These are phyloP conservation scores for Wickerhamiella dianesei DNA, from an alignment of 805 yeast species.

Conservation along the genomic window DNA sequence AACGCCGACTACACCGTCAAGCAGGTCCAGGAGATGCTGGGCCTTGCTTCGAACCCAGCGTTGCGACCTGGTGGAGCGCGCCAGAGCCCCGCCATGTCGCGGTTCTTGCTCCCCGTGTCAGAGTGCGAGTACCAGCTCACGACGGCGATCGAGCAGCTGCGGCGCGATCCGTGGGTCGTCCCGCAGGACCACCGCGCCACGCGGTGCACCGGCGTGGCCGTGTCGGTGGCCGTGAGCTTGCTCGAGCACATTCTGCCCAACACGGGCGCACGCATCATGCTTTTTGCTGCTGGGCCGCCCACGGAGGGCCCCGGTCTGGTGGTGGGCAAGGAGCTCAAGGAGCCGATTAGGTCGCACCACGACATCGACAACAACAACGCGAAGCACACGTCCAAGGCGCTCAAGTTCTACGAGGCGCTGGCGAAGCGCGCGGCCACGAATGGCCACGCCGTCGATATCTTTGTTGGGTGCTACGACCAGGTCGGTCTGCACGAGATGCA, in stretches of 20 bases:
- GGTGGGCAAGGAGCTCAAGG: slow-evolving; percentile 81
- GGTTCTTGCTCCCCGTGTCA: slow-evolving; percentile 62
- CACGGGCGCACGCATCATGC: slow-evolving; percentile 75
- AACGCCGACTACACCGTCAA: slow-evolving; percentile 59
- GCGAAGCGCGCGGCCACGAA: slow-evolving; percentile 57
- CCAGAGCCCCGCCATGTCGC: slow-evolving; percentile 33
- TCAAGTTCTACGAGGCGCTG: slow-evolving; percentile 61
- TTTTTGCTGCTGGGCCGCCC: slow-evolving; percentile 91
- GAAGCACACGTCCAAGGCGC: slow-evolving; percentile 75
- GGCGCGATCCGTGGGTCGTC: slow-evolving; percentile 79
- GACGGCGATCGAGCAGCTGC: slow-evolving; percentile 60
- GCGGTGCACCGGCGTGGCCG: slow-evolving; percentile 87
- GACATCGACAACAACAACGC: slow-evolving; percentile 89
- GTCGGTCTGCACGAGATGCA: slow-evolving; percentile 93
- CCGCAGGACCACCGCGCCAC: slow-evolving; percentile 65
- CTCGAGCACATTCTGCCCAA: slow-evolving; percentile 74
- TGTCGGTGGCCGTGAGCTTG: slow-evolving; percentile 68
- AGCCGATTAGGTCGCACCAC: slow-evolving; percentile 93
- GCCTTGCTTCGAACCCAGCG: slow-evolving; percentile 24
- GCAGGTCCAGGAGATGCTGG: slow-evolving; percentile 48
- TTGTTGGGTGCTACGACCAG: slow-evolving; percentile 94
- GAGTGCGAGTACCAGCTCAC: slow-evolving; percentile 75
- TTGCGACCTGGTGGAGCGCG: slow-evolving; percentile 18
- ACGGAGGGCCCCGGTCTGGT: slow-evolving; percentile 91
- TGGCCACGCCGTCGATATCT: slow-evolving; percentile 76